Base-by-base conservation (phyloP, 257 asterid genomes). In the Solanum chilense region DNA sequence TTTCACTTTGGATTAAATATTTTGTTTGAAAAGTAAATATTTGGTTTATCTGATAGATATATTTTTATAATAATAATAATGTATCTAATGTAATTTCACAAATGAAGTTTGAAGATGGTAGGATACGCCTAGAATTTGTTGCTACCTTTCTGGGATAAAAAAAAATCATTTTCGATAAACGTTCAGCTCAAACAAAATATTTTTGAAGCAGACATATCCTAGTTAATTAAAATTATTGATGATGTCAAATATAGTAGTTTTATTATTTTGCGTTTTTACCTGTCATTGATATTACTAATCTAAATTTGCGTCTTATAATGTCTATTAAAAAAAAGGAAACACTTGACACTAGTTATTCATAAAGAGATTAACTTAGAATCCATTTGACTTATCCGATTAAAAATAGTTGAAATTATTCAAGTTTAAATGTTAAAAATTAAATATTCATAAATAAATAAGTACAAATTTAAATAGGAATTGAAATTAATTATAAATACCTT, bases 11-110 rank as follows among this genome's bases (percentile, higher is more conserved):
- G 11, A 3, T 70, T 16, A 31, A 31, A 70, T 31, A 70, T 15
- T 70, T 70, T 31, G 0, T 70, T 70, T 1, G 62, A 52, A 4
- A 2, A 16, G 25, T 16, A 71, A 70, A 33, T 4, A 9, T 5
- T 71, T 3, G 4, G 0, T 16, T 70, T 14, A n/a, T 0, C 0
- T 5, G 8, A 0, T 3, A 62, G 5, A 62, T 5, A 62, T 62
- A 56, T 8, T 0, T 21, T 58, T 6, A n/a, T 8, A 62, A n/a
- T 0, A 62, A 62, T 62, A 62, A 11, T 12, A 64, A 64, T 25
- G 2, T 64, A 64, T n/a, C 0, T 0, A 64, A 5, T 64, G 4
- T 12, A 64, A 8, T 58, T 1, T 58, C 13, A 58, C 4, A 20
- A 62, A n/a, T 64, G 2, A 12, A 64, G 1, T 64, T 64, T 2